Evolutionary conservation across 352 stramenopile species (phyloP).

Genomic region (Phytophthora sojae): DNA sequence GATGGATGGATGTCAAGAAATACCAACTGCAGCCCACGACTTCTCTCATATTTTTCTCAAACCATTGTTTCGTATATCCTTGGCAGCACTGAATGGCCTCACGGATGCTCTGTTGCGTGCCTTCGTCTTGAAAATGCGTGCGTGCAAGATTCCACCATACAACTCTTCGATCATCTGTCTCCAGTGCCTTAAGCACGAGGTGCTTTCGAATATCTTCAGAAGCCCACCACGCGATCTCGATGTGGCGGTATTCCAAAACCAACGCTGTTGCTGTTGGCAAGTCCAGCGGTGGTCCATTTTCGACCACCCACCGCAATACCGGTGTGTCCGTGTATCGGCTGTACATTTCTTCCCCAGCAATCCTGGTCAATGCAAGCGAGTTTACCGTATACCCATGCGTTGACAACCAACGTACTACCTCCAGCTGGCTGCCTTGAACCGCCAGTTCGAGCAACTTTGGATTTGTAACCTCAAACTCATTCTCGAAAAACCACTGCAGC

Average conservation of each 20-base stretch:
- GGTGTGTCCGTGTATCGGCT: neutral
- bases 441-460: neutral
- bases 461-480: neutral
- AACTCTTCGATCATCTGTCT: neutral
- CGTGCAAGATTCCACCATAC: neutral
- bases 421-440: neutral
- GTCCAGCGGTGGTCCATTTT: neutral
- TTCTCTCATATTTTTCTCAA: neutral
- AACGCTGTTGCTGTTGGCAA: neutral
- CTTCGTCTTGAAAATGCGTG: neutral
- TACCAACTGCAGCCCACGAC: neutral
- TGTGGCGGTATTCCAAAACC: neutral
- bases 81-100: neutral
- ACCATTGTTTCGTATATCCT: neutral
- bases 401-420: neutral
- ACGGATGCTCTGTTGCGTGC: neutral
- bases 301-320: neutral
- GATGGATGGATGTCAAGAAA: neutral
- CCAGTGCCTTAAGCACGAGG: neutral
- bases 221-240: neutral
- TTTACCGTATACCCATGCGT: neutral
- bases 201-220: neutral
- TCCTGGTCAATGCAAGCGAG: neutral
- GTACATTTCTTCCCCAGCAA: neutral
- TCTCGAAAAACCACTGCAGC: neutral